Evolutionary conservation across 257 asterid genomes (phyloP).

Genomic region (Solanum chilense): DNA sequence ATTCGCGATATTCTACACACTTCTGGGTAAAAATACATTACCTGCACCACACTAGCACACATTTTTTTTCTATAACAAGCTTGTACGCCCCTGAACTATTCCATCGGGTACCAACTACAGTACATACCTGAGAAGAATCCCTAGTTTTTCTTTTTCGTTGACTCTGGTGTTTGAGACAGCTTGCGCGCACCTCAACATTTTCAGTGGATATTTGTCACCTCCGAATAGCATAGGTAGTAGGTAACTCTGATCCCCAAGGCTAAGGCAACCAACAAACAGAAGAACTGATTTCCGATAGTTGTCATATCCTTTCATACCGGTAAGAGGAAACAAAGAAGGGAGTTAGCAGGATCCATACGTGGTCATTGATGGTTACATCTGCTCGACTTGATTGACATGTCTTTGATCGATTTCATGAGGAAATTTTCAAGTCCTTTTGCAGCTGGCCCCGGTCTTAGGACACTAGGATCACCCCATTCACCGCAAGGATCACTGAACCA

Average conservation of each 20-base stretch:
- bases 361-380: neutral
- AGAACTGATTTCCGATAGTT: neutral
- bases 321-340: neutral
- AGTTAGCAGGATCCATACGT: neutral
- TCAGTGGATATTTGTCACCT: neutral
- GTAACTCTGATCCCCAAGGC: neutral
- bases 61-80: neutral
- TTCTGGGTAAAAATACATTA: neutral
- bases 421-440: conserved; percentile 20
- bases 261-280: neutral
- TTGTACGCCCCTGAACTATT: neutral
- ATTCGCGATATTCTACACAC: neutral
- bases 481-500: conserved; percentile 20
- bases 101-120: neutral
- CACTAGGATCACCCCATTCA: conserved; percentile 21
- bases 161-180: neutral
- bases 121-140: neutral
- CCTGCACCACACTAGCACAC: neutral
- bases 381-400: neutral
- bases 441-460: conserved; percentile 26
- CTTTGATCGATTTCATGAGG: conserved; percentile 9
- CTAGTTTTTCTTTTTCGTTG: neutral
- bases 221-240: neutral
- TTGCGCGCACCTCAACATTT: neutral
- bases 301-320: neutral